These are phyloP conservation scores for Pichia sp. DNA, from an alignment of 1,139 yeast genomes.

Conservation along the genomic window DNA sequence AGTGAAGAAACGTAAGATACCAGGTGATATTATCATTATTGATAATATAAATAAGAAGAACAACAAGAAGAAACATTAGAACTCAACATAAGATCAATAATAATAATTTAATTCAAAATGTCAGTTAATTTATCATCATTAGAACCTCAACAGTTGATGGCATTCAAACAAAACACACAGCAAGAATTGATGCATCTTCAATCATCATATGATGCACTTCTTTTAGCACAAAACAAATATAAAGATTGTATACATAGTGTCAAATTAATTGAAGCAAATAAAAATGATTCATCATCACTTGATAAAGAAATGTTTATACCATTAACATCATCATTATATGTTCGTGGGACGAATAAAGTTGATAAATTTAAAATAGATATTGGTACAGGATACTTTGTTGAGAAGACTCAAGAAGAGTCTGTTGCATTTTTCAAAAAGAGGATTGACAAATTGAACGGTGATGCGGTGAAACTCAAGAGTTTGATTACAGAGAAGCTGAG, in stretches of 20 bases:
- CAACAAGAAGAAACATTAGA: neutral
- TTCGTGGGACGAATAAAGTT: constrained; percentile 68
- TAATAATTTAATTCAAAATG: constrained; percentile 4
- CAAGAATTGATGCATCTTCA: constrained; percentile 81
- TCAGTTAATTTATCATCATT: constrained; percentile 57
- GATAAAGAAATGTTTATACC: constrained; percentile 67
- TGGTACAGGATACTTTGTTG: constrained; percentile 94
- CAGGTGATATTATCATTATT: no score
- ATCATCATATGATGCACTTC: constrained; percentile 76
- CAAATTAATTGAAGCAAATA: constrained; percentile 38
- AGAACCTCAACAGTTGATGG: constrained; percentile 76
- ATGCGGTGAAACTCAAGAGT: constrained; percentile 64
- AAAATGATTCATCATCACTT: constrained; percentile 32
- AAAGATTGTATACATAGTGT: constrained; percentile 74
- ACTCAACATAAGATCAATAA: neutral
- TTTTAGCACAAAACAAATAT: constrained; percentile 77
- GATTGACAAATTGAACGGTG: constrained; percentile 63
- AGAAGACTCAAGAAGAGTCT: constrained; percentile 65
- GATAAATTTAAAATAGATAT: constrained; percentile 81
- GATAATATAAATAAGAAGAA: neutral
- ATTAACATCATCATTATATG: constrained; percentile 77
- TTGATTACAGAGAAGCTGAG: constrained; percentile 64
- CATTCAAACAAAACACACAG: constrained; percentile 77
- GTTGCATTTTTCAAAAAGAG: constrained; percentile 66
- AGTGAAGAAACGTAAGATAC: neutral